A percentile compares a stretch with the other conserved stretches of the same genome.
These are phyloP conservation scores for Metarhizium rileyi DNA, from an alignment of 2,329 filamentous ascomycete species.

Conservation along the genomic window DNA sequence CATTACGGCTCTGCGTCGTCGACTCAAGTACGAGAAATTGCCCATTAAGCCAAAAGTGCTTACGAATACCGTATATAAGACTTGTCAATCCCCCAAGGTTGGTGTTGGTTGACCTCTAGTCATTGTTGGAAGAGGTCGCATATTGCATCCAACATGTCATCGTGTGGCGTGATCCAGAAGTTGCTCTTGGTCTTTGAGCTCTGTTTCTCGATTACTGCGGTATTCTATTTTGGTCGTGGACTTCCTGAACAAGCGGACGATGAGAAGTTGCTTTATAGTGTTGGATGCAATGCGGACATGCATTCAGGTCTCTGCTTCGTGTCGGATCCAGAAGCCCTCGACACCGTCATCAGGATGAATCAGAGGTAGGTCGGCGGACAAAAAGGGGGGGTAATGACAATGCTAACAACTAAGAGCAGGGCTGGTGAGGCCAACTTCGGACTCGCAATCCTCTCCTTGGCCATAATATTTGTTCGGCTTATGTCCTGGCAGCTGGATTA, in stretches of 20 bases:
- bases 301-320: not conserved
- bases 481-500: slow-evolving; percentile 14
- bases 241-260: not conserved
- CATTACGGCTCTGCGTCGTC: not conserved
- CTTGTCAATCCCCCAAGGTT: not conserved
- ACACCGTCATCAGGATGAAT: slow-evolving; percentile 15
- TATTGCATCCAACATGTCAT: slow-evolving; percentile 12
- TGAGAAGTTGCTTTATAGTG: not conserved
- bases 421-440: slow-evolving; percentile 19
- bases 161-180: slow-evolving; percentile 16
- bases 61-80: not conserved
- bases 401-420: slow-evolving; percentile 9
- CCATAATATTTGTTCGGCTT: slow-evolving; percentile 17
- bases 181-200: not conserved
- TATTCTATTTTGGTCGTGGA: not conserved
- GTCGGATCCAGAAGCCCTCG: slow-evolving; percentile 10
- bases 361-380: slow-evolving; percentile 8
- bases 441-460: slow-evolving; percentile 19
- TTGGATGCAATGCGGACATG: not conserved
- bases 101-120: not conserved
- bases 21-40: not conserved
- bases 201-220: not conserved
- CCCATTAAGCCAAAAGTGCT: slow-evolving; percentile 8
- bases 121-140: not conserved
- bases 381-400: not conserved